Evolutionary conservation across 192 early-diverging fungal species (phyloP).

Genomic region (Coemansia sp.): DNA sequence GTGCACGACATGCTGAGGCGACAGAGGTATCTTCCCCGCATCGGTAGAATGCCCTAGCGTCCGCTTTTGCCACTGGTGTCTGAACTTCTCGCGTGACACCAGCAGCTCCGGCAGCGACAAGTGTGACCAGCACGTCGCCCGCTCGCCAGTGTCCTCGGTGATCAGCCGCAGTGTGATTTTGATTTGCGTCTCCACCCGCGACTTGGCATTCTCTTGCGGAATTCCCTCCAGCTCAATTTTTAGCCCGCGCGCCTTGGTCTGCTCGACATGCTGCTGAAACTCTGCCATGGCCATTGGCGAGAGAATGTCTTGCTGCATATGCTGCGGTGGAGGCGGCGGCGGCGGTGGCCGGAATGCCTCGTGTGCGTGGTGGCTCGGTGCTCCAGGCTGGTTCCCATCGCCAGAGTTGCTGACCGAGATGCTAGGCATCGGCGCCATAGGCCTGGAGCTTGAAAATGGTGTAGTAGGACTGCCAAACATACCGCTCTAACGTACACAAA

Average conservation of each 20-base stretch:
- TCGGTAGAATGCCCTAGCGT: neutral
- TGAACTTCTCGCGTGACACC: constrained; percentile 75
- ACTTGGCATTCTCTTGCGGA: constrained; percentile 65
- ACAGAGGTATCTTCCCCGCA: constrained; percentile 40
- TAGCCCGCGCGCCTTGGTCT: constrained; percentile 39
- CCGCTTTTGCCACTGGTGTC: constrained; percentile 43
- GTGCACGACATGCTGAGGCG: constrained; percentile 58
- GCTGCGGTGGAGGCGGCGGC: neutral
- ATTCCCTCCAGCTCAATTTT: constrained; percentile 44
- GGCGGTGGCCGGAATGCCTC: neutral
- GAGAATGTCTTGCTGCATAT: neutral
- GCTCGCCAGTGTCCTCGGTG: constrained; percentile 61
- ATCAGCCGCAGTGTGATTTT: constrained; percentile 85
- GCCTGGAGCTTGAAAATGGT: constrained; percentile 15
- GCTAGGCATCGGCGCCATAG: constrained; percentile 13
- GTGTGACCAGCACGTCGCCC: constrained; percentile 77
- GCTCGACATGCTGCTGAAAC: constrained; percentile 32
- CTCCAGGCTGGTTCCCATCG: neutral
- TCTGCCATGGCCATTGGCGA: constrained; percentile 21
- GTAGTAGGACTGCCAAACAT: constrained; percentile 13
- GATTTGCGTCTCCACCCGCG: constrained; percentile 93
- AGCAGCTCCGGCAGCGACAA: constrained; percentile 79
- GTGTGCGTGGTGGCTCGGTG: neutral
- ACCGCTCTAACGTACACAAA: constrained; percentile 23
- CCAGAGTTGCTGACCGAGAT: constrained; percentile 3